Evolutionary conservation across 2,329 filamentous ascomycete species (phyloP), one percentile per base, ranked within the genome.

Genomic region (Fonsecaea pedrosoi): DNA sequence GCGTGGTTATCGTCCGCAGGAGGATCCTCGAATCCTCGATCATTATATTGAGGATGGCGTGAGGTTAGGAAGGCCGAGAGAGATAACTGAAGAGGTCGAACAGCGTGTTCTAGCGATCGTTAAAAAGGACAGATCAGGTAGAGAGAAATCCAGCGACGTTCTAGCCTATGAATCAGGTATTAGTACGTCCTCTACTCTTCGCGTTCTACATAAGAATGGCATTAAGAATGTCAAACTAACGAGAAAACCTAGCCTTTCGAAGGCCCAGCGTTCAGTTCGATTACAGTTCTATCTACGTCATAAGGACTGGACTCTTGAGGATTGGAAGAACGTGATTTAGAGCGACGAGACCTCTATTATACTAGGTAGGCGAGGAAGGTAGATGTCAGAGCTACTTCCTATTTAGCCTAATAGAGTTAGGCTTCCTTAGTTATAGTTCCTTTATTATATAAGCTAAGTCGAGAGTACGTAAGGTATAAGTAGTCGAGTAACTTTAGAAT

Each of bases 251-350:
- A 53, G 64, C 25, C 59, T 73, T 10, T 62, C 34, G 4, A 50
- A 65, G 25, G 60, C 48, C 7, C 64, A 67, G 54, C 64, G 45
- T 38, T 12, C 50, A 13, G 62, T 54, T 34, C 56, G 64, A 15
- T 61, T 72, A 40, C 12, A 62, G 38, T 73, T 69, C n/a, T 64
- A 38, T 50, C 35, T 69, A 8, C 13, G 34, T 10, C 50, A 73
- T 64, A 38, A 69, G 58, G 13, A 72, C 54, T 74, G 65, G 62
- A 73, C 60, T n/a, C 21, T 73, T 0, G 68, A 74, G 37, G 48
- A 73, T 32, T 74, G 55, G 59, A 73, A 73, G 54, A 69, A 70
- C 38, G 61, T 73, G 4, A 74, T 74, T 45, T 74, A 25, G 65
- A 70, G 56, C 42, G 67, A 74, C 64, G 64, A 74, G 40, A 74